Conservation (phyloP, 345 rosid species). For the Cardamine resedifolia region DNA sequence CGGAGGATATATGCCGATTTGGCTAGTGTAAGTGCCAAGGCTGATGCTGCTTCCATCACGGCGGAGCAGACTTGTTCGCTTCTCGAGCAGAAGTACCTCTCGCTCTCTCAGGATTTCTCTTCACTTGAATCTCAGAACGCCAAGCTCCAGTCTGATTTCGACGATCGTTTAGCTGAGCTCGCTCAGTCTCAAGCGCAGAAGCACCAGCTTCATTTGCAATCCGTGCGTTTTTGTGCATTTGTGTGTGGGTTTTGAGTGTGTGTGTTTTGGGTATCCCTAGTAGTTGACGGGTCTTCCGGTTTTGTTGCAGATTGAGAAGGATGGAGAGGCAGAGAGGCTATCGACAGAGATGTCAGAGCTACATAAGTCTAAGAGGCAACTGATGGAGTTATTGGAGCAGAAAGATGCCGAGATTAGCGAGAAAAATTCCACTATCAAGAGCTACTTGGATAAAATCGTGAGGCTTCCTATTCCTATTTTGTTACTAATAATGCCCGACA, state of each 20-base stretch:
- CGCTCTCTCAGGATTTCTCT: slow-evolving; percentile 63
- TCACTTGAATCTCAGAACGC: slow-evolving; percentile 61
- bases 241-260: not conserved
- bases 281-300: not conserved
- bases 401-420: slow-evolving; percentile 78
- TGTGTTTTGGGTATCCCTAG: not conserved
- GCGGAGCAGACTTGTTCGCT: slow-evolving; percentile 96
- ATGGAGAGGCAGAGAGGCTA: slow-evolving; percentile 80
- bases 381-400: slow-evolving; percentile 78
- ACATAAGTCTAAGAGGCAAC: slow-evolving; percentile 83
- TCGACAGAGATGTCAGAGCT: slow-evolving; percentile 63
- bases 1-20: slow-evolving; percentile 55
- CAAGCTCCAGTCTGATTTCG: slow-evolving; percentile 69
- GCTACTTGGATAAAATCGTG: slow-evolving; percentile 85
- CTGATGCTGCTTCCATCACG: slow-evolving; percentile 83
- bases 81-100: slow-evolving; percentile 90
- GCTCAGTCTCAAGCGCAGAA: slow-evolving; percentile 74
- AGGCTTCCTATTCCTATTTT: slow-evolving; percentile 10
- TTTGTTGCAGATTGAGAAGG: slow-evolving; percentile 70
- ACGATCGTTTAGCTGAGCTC: slow-evolving; percentile 60
- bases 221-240: slow-evolving; percentile 36
- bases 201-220: slow-evolving; percentile 80
- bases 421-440: slow-evolving; percentile 66
- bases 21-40: slow-evolving; percentile 72
- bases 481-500: not conserved